Evolutionary conservation across 2,329 filamentous ascomycete genomes (phyloP), one percentile per base, ranked within the genome.

Genomic region (Fonsecaea pugnacius): DNA sequence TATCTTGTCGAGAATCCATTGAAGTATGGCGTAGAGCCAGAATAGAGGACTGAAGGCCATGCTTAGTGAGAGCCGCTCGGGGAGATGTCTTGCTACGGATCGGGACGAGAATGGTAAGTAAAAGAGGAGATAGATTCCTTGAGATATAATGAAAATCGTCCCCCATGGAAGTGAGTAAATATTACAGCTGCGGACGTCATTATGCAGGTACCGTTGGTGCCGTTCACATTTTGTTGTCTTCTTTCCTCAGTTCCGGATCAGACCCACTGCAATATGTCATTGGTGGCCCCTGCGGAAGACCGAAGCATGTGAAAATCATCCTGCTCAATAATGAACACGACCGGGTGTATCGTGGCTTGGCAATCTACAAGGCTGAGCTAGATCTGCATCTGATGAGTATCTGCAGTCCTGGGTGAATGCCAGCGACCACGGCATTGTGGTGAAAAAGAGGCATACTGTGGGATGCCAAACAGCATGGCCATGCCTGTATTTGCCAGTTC

Each of bases 1-100:
- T 35, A 92, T 70, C 69, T 83, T 83, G 70, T 84, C 81, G 1
- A 89, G 78, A 7, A 90, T 67, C 78, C 82, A 87, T 81, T 92
- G 89, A 38, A 87, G 75, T 33, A 91, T 61, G 66, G 87, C 82
- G 75, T 88, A 92, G 57, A 89, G 63, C 70, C 88, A 87, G 32
- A 86, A 61, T 10, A 66, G 38, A 8, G 64, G 64, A 46, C 53
- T 61, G 57, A 66, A 64, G 35, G 57, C 36, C 64, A 66, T 66
- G 36, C 18, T 33, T 30, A 6, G 9, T 18, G 38, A 4, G 38
- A 55, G 30, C 10, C 16, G 18, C n/a, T 14, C 52, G 18, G 40
- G 21, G 9, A 1, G 9, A 46, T 46, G n/a, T 9, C 18, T 48
- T 48, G 43, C 12, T 16, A 6, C 21, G 12, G 43, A 27, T 4